These are phyloP conservation scores for Aristolochia californica DNA, from an alignment of 164 flowering plant species.

Conservation along the genomic window DNA sequence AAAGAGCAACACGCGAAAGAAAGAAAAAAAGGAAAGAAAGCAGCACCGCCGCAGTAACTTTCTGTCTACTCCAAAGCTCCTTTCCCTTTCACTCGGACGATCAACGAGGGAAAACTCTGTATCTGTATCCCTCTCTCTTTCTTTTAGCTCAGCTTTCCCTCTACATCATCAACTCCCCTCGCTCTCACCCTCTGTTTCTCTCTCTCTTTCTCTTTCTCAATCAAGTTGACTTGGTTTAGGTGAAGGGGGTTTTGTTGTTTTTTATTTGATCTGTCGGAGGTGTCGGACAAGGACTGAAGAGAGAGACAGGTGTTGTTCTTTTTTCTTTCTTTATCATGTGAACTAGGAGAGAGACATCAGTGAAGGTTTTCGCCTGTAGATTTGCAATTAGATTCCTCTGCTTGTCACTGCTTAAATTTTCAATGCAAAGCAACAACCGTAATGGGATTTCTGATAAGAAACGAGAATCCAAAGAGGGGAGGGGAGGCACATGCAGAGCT, in stretches of 20 bases:
- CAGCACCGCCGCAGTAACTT: neutral
- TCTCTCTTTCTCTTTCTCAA: neutral
- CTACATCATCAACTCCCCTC: neutral
- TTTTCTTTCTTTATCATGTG: slow-evolving; percentile 2
- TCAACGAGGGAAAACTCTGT: neutral
- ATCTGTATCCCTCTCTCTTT: neutral
- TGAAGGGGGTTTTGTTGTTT: neutral
- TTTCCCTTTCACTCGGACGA: neutral
- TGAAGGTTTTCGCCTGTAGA: too few species aligned
- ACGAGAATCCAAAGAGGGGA: too few species aligned
- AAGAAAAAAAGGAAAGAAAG: neutral
- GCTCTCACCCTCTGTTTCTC: neutral
- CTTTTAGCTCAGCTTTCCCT: neutral
- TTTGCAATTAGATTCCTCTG: too few species aligned
- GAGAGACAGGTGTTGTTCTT: slow-evolving; percentile 1
- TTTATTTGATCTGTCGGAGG: slow-evolving; percentile 1
- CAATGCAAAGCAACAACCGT: too few species aligned
- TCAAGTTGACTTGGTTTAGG: slow-evolving; percentile 5
- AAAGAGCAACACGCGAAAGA: too few species aligned
- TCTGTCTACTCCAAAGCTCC: slow-evolving; percentile 1
- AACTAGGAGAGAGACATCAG: too few species aligned
- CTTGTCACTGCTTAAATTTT: too few species aligned
- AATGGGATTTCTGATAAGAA: too few species aligned
- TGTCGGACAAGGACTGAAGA: neutral
- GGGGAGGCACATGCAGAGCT: too few species aligned